These are phyloP conservation scores for Tetracladium marchalianum DNA, from an alignment of 495 filamentous ascomycete species.

Conservation along the genomic window DNA sequence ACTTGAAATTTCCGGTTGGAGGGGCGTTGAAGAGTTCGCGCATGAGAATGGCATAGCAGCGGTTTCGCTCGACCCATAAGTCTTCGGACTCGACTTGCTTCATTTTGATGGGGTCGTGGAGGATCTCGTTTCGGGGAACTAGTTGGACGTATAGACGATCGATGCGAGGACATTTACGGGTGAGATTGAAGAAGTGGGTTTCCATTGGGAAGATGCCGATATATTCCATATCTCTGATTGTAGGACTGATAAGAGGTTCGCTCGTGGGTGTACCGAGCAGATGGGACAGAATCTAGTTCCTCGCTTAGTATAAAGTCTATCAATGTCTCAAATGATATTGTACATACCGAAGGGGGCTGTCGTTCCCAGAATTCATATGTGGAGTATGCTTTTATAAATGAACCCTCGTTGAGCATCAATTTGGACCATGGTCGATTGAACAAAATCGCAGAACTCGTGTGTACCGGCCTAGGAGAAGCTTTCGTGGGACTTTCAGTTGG, in stretches of 20 bases:
- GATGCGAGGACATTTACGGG: constrained; percentile 26
- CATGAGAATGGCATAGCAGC: constrained; percentile 30
- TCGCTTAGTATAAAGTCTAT: neutral
- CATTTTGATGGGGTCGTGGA: constrained; percentile 27
- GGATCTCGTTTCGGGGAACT: constrained; percentile 27
- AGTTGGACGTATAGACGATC: constrained; percentile 35
- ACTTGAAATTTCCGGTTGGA: constrained; percentile 23
- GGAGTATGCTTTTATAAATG: constrained; percentile 17
- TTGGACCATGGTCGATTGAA: constrained; percentile 16
- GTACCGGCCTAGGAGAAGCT: neutral
- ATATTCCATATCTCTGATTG: constrained; percentile 33
- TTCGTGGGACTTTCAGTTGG: too few species aligned
- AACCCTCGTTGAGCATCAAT: constrained; percentile 20
- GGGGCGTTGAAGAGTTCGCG: constrained; percentile 23
- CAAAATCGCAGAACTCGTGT: constrained; percentile 1
- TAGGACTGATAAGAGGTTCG: constrained; percentile 14
- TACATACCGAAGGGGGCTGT: constrained; percentile 15
- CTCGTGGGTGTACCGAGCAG: constrained; percentile 7
- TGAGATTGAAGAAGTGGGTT: constrained; percentile 26
- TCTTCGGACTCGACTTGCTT: constrained; percentile 23
- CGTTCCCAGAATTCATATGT: constrained; percentile 18
- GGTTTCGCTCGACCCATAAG: constrained; percentile 37
- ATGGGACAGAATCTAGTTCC: constrained; percentile 13
- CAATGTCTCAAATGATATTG: neutral
- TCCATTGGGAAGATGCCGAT: constrained; percentile 36